Base-by-base conservation (phyloP, 2,329 filamentous ascomycete species). In the Penicillium janthinellum region DNA sequence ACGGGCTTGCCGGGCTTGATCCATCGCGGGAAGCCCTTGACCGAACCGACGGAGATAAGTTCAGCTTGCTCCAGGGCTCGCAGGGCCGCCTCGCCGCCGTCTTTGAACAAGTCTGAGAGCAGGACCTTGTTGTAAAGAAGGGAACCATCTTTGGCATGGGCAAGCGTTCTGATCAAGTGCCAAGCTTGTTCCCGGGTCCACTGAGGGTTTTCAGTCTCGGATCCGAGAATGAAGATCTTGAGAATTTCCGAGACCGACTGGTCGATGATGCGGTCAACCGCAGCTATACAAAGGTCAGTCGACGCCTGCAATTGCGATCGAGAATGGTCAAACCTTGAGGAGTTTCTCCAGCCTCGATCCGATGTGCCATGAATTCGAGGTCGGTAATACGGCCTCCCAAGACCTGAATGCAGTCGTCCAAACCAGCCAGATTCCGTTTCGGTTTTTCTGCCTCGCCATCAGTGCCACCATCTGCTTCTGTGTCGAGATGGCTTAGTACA, bases 381-480 rank as follows among this genome's bases (percentile, higher is more conserved):
- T 99, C 95, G 0, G 92, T 96, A n/a, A 99, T 83, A 3, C 95
- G 90, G 1, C 95, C 95, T 22, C 95, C 95, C 1, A 99, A 84
- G 0, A 88, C 84, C 31, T 88, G 84, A 64, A 98, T 96, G 67
- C 90, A 93, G 31, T 83, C 83, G 69, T 97, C 92, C 1, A 99
- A 83, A 63, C 93, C 90, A 0, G 77, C 74, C 6, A 95, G 80
- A 63, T 92, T 84, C 48, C 77, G 72, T 57, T 79, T 78, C 28
- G 76, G 73, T 17, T 66, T 69, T 3, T 72, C 70, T 1, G 69
- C 70, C 35, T 22, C 31, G 20, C 47, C 52, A 25, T 74, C 73
- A n/a, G 71, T 72, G 17, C 73, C 73, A 14, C 75, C 73, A 20
- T 75, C 74, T 15, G 72, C 59, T 31, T 73, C 71, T 64, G 74